Evolutionary conservation across 371 early-diverging fungal species (phyloP), one percentile per base, ranked within the genome.

Genomic region (Mortierella sp.): DNA sequence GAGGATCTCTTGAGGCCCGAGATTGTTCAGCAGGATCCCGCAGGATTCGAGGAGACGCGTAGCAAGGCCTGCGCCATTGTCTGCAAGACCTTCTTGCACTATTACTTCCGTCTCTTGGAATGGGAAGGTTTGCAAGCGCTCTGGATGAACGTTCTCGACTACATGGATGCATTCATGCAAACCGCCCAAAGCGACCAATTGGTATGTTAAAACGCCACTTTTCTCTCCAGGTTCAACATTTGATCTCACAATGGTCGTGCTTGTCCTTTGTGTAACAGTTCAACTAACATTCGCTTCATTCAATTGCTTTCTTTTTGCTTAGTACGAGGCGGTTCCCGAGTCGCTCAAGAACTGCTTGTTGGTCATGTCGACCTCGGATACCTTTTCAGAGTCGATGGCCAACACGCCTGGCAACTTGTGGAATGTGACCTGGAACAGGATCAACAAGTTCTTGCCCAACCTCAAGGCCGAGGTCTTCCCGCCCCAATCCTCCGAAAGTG

Each of bases 311-410:
- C 45, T 41, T 29, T 29, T 31, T 24, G 34, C 31, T 14, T 69
- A 93, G 93, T 77, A 83, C 53, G 93, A 93, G 74, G 93, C 92
- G 5, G 88, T 91, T 10, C 83, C 88, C 3, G 94, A 94, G 76
- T 90, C 91, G 7, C 79, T 94, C 63, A 94, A 94, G 76, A 94
- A 94, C 81, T 90, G 93, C 89, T 78, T 94, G 40, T 86, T 93
- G 24, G 94, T 94, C 29, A 90, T 94, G 91, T 91, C 90, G 7
- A 89, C 91, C 0, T 92, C 92, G 2, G 88, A 88, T 24, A 77
- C 74, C 14, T 85, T 86, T 37, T 73, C 85, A 6, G 80, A 86
- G 26, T 67, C 69, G 13, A 65, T 73, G 16, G 66, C 86, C 13
- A 68, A 65, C 55, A 29, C 14, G 29, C 79, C 79, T 11, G 81